Conservation (phyloP, 768 basidiomycete species). For the Cystofilobasidium macerans region DNA sequence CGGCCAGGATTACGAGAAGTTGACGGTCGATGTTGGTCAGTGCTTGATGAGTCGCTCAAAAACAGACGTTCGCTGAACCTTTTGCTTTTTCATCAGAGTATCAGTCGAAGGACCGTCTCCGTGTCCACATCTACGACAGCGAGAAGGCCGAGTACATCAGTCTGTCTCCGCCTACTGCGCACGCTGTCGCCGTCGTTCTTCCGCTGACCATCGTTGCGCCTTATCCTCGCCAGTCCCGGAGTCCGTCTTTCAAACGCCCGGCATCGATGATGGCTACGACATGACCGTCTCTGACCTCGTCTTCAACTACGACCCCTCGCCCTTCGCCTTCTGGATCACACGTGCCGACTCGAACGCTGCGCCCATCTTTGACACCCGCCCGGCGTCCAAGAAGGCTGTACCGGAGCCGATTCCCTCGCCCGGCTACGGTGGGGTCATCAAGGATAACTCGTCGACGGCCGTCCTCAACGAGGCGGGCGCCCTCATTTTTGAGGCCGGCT, state of each 20-base stretch:
- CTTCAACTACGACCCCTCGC: constrained; percentile 53
- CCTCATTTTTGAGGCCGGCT: constrained; percentile 61
- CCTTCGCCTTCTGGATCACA: constrained; percentile 73
- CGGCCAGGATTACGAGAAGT: constrained; percentile 46
- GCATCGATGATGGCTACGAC: constrained; percentile 45
- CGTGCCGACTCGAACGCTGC: constrained; percentile 34
- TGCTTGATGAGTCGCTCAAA: too few species aligned
- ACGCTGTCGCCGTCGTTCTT: too few species aligned
- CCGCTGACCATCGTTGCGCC: background rate
- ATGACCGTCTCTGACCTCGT: constrained; percentile 53
- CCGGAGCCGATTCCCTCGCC: constrained; percentile 40
- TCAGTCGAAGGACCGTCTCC: constrained; percentile 39
- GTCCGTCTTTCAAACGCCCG: constrained; percentile 49
- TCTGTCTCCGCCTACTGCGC: background rate
- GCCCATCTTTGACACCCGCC: constrained; percentile 59
- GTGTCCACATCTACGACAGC: constrained; percentile 39
- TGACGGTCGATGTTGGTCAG: constrained; percentile 47
- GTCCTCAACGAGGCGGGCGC: background rate
- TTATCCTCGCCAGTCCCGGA: constrained; percentile 46
- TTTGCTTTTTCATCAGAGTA: too few species aligned
- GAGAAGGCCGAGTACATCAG: constrained; percentile 49
- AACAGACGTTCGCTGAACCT: too few species aligned
- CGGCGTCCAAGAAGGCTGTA: constrained; percentile 48
- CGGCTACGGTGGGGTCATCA: constrained; percentile 16
- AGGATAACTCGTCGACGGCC: constrained; percentile 9